Evolutionary conservation across 768 basidiomycete species (phyloP).

Genomic region (Hygrophoropsis aurantiaca): DNA sequence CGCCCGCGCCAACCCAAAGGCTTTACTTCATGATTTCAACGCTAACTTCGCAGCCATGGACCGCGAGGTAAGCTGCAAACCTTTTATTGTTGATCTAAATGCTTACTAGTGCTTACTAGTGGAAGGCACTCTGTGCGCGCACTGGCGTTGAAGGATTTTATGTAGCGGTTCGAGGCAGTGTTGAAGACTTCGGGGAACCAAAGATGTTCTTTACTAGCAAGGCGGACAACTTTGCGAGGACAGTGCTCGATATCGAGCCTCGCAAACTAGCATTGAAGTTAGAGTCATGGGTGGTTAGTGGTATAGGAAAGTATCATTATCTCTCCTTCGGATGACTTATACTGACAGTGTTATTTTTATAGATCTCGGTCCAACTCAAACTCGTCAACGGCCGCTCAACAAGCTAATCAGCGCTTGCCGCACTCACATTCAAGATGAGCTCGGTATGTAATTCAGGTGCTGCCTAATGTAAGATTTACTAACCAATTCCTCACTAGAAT

Average conservation of each 20-base stretch:
- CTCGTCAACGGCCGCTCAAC: slow-evolving; percentile 1
- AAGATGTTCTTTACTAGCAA: slow-evolving; percentile 6
- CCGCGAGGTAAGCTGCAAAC: slow-evolving; percentile 4
- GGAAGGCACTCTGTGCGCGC: not conserved
- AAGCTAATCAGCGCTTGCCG: slow-evolving; percentile 5
- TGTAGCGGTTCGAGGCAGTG: not conserved
- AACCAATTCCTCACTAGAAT: slow-evolving; percentile 1
- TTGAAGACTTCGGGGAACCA: slow-evolving; percentile 3
- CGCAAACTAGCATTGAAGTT: not conserved
- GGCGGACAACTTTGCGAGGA: slow-evolving; percentile 2
- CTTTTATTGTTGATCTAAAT: not conserved
- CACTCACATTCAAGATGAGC: slow-evolving; percentile 2
- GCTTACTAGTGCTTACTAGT: slow-evolving; percentile 1
- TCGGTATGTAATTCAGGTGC: not conserved
- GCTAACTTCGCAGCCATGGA: slow-evolving; percentile 5
- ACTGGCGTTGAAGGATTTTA: slow-evolving; percentile 8
- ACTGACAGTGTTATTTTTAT: too few relatives aligned
- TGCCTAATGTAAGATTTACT: not conserved
- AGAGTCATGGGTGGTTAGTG: slow-evolving; percentile 1
- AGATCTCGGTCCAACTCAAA: not conserved
- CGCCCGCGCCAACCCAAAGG: slow-evolving; percentile 3
- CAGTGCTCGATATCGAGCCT: slow-evolving; percentile 3
- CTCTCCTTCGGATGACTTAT: not conserved
- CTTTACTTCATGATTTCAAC: not conserved
- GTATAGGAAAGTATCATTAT: not conserved